Evolutionary conservation across 805 yeast genomes (phyloP).

Genomic region (Suhomyces pyralidae): DNA sequence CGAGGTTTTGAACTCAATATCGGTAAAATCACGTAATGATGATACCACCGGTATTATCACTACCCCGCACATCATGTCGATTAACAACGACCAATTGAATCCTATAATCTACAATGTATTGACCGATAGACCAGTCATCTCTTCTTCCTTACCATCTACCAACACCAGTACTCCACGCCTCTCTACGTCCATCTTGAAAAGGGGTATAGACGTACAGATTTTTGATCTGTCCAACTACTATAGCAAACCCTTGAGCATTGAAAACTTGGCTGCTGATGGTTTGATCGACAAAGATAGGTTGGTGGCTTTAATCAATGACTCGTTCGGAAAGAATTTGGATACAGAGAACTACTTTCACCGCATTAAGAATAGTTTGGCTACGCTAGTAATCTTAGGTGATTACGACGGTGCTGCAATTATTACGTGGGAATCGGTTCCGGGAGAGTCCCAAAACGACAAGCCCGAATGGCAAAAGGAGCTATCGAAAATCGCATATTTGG

Average conservation of each 20-base stretch:
- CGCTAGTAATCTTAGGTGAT: slow-evolving; percentile 83
- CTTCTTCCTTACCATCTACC: slow-evolving; percentile 81
- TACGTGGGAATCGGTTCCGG: slow-evolving; percentile 63
- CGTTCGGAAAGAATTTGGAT: slow-evolving; percentile 71
- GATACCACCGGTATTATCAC: slow-evolving; percentile 82
- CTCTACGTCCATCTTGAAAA: slow-evolving; percentile 75
- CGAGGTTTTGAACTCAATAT: slow-evolving; percentile 46
- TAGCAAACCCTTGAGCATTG: slow-evolving; percentile 36
- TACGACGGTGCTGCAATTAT: slow-evolving; percentile 94
- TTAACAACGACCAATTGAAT: slow-evolving; percentile 53
- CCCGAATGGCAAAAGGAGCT: slow-evolving; percentile 10
- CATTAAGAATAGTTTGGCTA: slow-evolving; percentile 64
- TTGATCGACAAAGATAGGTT: slow-evolving; percentile 56
- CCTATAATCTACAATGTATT: slow-evolving; percentile 87
- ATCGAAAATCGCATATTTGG: slow-evolving; percentile 67
- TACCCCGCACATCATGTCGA: slow-evolving; percentile 71
- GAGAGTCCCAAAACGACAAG: neutral
- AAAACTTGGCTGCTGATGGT: slow-evolving; percentile 33
- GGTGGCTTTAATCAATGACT: slow-evolving; percentile 64
- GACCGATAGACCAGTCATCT: slow-evolving; percentile 87
- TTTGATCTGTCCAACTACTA: slow-evolving; percentile 27
- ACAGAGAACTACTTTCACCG: slow-evolving; percentile 63
- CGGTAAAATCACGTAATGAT: slow-evolving; percentile 36
- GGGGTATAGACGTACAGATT: slow-evolving; percentile 62
- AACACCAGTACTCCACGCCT: slow-evolving; percentile 53